A percentile compares a stretch with the other conserved stretches of the same genome.
phyloP scores from a whole-genome alignment of 495 filamentous ascomycete species.

The Penicillium atrosanguineum region DNA sequence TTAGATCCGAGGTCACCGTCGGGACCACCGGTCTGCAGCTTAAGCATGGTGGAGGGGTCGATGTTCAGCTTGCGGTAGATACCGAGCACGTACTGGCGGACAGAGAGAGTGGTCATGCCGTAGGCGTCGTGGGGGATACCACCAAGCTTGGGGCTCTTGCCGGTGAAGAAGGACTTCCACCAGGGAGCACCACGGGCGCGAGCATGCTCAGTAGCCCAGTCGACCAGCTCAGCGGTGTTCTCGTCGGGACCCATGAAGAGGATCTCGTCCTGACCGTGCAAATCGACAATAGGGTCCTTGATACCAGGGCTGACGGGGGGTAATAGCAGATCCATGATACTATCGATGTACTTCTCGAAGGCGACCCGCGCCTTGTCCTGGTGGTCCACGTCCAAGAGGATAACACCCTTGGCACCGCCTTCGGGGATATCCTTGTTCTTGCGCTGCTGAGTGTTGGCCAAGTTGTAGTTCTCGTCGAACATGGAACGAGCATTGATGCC shows the following conservation, averaged over 20 bases:
- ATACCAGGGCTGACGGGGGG: slow-evolving; percentile 90
- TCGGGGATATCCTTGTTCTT: slow-evolving; percentile 99
- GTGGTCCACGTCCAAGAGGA: slow-evolving; percentile 87
- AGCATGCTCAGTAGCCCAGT: slow-evolving; percentile 97
- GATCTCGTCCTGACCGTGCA: slow-evolving; percentile 92
- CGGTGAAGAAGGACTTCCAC: slow-evolving; percentile 99
- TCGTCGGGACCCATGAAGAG: slow-evolving; percentile 98
- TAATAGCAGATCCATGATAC: slow-evolving; percentile 90
- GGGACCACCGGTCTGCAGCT: slow-evolving; percentile 96
- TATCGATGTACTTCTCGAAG: slow-evolving; percentile 99
- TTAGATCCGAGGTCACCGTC: slow-evolving; percentile 97
- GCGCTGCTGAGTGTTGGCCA: slow-evolving; percentile 97
- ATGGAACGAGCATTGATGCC: slow-evolving; percentile 92
- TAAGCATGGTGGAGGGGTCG: slow-evolving; percentile 75
- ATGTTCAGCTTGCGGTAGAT: slow-evolving; percentile 95
- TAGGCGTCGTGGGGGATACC: slow-evolving; percentile 95
- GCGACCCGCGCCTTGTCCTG: slow-evolving; percentile 89
- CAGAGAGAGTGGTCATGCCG: slow-evolving; percentile 97
- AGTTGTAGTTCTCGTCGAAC: slow-evolving; percentile 98
- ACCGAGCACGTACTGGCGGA: slow-evolving; percentile 90
- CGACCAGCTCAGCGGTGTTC: slow-evolving; percentile 94
- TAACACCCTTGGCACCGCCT: slow-evolving; percentile 96
- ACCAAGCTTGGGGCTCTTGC: slow-evolving; percentile 92
- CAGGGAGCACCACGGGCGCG: slow-evolving; percentile 83
- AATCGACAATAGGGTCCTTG: slow-evolving; percentile 96